These are phyloP conservation scores for Panicum virgatum DNA, from an alignment of 202 grass and related monocot species.

Conservation along the genomic window DNA sequence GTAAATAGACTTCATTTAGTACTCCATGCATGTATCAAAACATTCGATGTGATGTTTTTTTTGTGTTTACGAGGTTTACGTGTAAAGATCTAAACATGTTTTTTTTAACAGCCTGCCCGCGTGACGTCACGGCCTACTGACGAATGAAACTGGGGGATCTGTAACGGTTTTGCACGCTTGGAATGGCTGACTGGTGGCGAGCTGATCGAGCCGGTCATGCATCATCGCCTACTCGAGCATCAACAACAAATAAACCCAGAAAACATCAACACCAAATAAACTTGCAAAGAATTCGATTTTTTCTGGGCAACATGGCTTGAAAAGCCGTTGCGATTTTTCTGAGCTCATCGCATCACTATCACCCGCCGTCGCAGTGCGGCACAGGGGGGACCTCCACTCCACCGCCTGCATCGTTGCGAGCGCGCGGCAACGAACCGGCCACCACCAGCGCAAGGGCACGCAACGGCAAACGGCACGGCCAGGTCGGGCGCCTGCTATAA, in stretches of 20 bases:
- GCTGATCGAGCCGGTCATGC: neutral
- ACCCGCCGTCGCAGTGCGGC: neutral
- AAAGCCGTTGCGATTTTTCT: neutral
- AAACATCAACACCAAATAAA: neutral
- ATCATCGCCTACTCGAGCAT: neutral
- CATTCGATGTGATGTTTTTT: too few relatives aligned
- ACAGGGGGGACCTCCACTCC: neutral
- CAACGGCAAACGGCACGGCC: neutral
- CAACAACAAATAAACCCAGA: too few relatives aligned
- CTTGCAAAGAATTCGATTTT: too few relatives aligned
- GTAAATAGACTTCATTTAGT: too few relatives aligned
- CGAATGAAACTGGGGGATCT: neutral
- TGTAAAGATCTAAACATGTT: too few relatives aligned
- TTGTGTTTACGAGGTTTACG: too few relatives aligned
- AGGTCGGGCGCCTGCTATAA: neutral
- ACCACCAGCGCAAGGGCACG: neutral
- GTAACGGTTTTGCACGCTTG: neutral
- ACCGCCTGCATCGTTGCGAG: slow-evolving; percentile 5
- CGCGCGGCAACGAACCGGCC: neutral
- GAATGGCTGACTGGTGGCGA: neutral
- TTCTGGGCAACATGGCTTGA: neutral
- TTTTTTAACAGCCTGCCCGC: neutral
- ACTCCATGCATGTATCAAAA: too few relatives aligned
- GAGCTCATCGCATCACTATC: neutral
- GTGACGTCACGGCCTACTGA: neutral